Evolutionary conservation across 306 rosid species (phyloP).

Genomic region (Cucumis hystrix): DNA sequence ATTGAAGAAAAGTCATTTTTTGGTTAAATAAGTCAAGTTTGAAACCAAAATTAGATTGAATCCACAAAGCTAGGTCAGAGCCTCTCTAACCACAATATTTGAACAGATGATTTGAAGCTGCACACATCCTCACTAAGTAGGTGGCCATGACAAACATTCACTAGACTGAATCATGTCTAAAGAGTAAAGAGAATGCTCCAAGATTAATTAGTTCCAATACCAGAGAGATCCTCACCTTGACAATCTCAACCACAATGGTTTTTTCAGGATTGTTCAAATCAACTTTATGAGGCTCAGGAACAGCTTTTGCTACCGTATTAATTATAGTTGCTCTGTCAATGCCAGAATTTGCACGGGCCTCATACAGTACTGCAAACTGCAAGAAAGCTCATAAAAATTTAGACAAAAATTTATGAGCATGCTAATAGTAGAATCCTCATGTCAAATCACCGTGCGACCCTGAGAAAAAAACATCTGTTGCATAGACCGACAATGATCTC

Average conservation of each 20-base stretch:
- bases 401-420: not conserved
- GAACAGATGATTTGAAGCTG: not conserved
- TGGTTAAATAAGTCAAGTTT: not conserved
- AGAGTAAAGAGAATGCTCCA: not conserved
- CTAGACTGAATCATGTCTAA: not conserved
- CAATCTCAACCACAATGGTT: slow-evolving; percentile 83
- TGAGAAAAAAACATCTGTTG: not conserved
- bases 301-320: slow-evolving; percentile 66
- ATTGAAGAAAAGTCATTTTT: too few relatives aligned
- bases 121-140: not conserved
- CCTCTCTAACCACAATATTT: not conserved
- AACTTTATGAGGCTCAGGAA: slow-evolving; percentile 90
- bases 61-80: not conserved
- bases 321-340: slow-evolving; percentile 84
- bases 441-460: not conserved
- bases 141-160: not conserved
- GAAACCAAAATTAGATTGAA: not conserved
- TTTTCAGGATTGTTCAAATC: slow-evolving; percentile 80
- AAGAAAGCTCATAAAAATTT: not conserved
- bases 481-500: not conserved
- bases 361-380: slow-evolving; percentile 90
- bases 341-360: slow-evolving; percentile 89
- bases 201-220: not conserved
- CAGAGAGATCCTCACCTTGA: slow-evolving; percentile 44
- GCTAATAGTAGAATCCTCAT: not conserved